Base-by-base conservation (phyloP, 192 early-diverging fungal genomes). In the Entomortierella chlamydospora region DNA sequence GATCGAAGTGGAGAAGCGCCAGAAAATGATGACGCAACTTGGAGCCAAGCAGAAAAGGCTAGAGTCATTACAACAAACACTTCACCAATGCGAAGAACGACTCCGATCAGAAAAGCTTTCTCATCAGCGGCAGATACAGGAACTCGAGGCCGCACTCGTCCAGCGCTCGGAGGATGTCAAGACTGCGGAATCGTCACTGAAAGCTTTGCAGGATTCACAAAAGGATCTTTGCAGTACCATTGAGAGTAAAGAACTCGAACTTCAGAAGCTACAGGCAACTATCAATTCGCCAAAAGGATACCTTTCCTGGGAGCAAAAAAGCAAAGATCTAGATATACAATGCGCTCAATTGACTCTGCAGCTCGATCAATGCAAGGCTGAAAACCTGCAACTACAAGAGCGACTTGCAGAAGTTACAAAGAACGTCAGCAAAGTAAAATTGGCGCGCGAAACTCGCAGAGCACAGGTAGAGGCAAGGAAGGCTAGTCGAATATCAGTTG, bases 381-480 rank as follows among this genome's bases (percentile, higher is more conserved):
- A 79, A n/a, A 79, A 79, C 29, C 68, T 60, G 18, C 68, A 79
- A 31, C n/a, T 79, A 10, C 76, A 70, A 55, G 76, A 79, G 12
- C 61, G 68, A 41, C 47, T 79, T n/a, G 43, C 68, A 30, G 68
- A 79, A 53, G 76, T 43, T 2, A 51, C 62, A 42, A 79, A 70
- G 57, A 79, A 61, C 37, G 68, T 79, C 20, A 39, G 28, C 42
- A 54, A 64, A 26, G 68, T 60, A 30, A 54, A 57, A 28, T 45
- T 34, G 6, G 64, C 64, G 18, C 63, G 55, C 6, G 72, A 74
- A n/a, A 10, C 39, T 6, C 58, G 72, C 20, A 55, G 29, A 50
- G 61, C 53, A 7, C 49, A 70, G 45, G 39, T 13, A 11, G 62
- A 64, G 51, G 25, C 41, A 11, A 54, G 37, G 41, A 70, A 54